Conservation (phyloP, 106 monocot genomes). For the Posidonia australis region DNA sequence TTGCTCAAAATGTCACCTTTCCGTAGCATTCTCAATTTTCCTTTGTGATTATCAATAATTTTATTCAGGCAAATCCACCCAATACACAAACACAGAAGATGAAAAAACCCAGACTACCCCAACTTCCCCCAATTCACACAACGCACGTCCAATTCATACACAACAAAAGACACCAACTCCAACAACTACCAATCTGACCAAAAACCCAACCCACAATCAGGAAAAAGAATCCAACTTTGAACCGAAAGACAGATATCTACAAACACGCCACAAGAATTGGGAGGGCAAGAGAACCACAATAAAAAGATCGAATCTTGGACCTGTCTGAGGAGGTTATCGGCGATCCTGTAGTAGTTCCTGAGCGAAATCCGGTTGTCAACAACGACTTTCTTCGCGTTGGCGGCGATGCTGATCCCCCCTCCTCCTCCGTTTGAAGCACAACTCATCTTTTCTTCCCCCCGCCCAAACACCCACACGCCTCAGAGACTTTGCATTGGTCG, state of each 20-base stretch:
- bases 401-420: slow-evolving; percentile 44
- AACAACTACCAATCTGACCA: neutral
- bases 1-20: no score
- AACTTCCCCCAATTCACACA: no score
- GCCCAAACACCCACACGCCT: no score
- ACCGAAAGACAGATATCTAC: neutral
- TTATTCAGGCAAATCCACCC: no score
- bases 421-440: slow-evolving; percentile 5
- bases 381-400: slow-evolving; percentile 39
- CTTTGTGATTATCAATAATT: no score
- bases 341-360: slow-evolving; percentile 70
- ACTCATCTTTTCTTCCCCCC: slow-evolving; percentile 9
- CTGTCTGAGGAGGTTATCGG: slow-evolving; percentile 70
- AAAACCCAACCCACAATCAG: neutral
- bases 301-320: slow-evolving; percentile 10
- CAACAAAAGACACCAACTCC: no score
- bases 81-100: no score
- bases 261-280: neutral
- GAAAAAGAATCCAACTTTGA: neutral
- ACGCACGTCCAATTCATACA: no score
- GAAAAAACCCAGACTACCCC: no score
- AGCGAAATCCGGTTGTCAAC: slow-evolving; percentile 85
- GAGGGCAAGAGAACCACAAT: neutral
- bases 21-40: no score
- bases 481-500: no score